Base-by-base conservation (phyloP, 2,329 filamentous ascomycete genomes). In the Amylocarpus encephaloides region DNA sequence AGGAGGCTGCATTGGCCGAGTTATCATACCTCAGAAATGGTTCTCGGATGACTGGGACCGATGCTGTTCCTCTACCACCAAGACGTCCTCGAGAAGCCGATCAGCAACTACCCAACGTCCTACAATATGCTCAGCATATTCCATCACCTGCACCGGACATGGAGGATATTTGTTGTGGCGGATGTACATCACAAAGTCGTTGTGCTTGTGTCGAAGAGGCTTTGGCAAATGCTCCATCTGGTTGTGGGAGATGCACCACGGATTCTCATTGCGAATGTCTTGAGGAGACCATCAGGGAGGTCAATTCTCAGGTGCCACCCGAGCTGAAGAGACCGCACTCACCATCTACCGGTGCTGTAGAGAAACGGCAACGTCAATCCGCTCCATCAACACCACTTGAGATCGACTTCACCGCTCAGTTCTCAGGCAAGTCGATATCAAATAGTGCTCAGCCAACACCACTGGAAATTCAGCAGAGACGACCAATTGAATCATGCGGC, bases 341-440 rank as follows among this genome's bases (percentile, higher is more conserved):
- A n/a, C 62, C 63, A 26, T 45, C 51, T 15, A 41, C 46, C 7
- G 51, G 58, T 30, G 43, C 49, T 16, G 16, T 70, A 1, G 78
- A 79, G 55, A 86, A 86, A 65, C 76, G 79, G 32, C 73, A 73
- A 38, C 76, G 76, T 16, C 66, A 74, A 2, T 73, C 78, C 49
- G 66, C 71, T 46, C 70, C 69, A 19, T 59, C 57, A 22, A 60
- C 61, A 5, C 70, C 74, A 48, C 76, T 82, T 56, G 87, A 90
- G 68, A 84, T 84, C 41, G 86, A 91, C 64, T 90, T 90, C 59
- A 89, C 86, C 5, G 69, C 77, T 54, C 76, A 80, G 58, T 86
- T 86, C 63, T 71, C 73, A 63, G 64, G 71, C 59, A 45, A 65
- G 54, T 13, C 39, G 12, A 36, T 33, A 4, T 40, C 22, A 26